Conservation (phyloP, 148 eudicot species). For the Diospyros kaki region DNA sequence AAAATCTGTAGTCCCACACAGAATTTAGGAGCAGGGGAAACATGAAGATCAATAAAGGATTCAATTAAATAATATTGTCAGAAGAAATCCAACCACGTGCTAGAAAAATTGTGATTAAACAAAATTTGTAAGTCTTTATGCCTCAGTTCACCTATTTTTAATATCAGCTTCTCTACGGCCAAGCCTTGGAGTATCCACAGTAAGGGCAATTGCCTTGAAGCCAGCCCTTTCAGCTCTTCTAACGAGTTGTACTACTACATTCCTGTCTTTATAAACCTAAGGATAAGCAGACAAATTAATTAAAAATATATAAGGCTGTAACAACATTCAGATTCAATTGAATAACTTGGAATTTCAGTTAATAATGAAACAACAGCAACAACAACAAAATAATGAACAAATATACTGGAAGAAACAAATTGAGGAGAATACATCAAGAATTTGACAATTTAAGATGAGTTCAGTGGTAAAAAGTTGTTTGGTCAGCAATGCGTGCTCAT, state of each 20-base stretch:
- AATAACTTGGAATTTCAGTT: neutral
- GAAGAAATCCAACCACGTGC: neutral
- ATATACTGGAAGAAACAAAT: neutral
- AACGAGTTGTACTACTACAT: constrained; percentile 66
- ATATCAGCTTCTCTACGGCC: constrained; percentile 97
- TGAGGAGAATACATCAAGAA: neutral
- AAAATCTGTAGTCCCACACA: constrained; percentile 42
- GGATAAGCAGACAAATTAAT: neutral
- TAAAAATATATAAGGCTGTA: too few species aligned
- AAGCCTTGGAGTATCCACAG: constrained; percentile 87
- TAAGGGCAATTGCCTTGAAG: constrained; percentile 84
- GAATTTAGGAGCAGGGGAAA: neutral
- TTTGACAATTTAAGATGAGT: neutral
- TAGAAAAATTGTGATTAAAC: neutral
- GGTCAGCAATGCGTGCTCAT: neutral
- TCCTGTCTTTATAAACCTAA: constrained; percentile 67
- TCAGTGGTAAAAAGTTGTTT: neutral
- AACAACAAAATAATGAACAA: neutral
- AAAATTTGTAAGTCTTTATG: neutral
- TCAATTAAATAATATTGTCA: neutral
- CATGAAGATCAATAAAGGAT: neutral
- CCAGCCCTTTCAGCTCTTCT: constrained; percentile 92
- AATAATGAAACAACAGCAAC: neutral
- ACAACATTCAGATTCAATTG: neutral
- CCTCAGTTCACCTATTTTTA: constrained; percentile 64